Conservation (phyloP, 2,329 filamentous ascomycete genomes). For the Alternaria metachromatica region DNA sequence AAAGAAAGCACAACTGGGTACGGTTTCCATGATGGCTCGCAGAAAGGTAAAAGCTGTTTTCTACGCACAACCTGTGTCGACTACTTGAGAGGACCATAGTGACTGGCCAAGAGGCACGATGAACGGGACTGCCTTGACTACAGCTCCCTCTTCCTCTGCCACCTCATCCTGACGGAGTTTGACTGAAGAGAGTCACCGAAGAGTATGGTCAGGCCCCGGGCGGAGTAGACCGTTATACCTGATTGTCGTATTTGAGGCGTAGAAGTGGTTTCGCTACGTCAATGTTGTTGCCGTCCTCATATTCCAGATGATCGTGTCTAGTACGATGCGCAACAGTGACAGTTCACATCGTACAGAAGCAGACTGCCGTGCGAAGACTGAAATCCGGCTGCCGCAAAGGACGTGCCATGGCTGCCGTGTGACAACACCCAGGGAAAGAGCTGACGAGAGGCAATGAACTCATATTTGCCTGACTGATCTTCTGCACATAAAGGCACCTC, state of each 20-base stretch:
- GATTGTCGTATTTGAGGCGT: neutral
- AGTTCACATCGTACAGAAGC: neutral
- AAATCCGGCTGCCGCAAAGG: neutral
- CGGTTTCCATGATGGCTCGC: too few relatives aligned
- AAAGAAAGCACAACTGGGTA: neutral
- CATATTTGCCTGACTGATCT: fast-evolving
- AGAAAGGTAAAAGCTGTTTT: too few relatives aligned
- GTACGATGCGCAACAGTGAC: fast-evolving
- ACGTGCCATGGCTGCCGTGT: neutral
- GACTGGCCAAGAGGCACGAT: too few relatives aligned
- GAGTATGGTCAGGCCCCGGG: fast-evolving
- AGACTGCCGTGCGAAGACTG: neutral
- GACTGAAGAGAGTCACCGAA: neutral
- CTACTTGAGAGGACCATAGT: too few relatives aligned
- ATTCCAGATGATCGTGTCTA: neutral
- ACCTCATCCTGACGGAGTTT: too few relatives aligned
- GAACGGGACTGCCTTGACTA: too few relatives aligned
- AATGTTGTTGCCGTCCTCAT: neutral
- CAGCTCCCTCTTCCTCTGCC: too few relatives aligned
- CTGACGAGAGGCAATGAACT: neutral
- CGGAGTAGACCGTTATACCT: neutral
- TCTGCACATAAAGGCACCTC: neutral
- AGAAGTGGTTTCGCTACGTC: too few relatives aligned
- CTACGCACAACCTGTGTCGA: too few relatives aligned
- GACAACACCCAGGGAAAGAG: neutral